Evolutionary conservation across 1,139 yeast species (phyloP).

Genomic region (Magnusiomyces suaveolens): DNA sequence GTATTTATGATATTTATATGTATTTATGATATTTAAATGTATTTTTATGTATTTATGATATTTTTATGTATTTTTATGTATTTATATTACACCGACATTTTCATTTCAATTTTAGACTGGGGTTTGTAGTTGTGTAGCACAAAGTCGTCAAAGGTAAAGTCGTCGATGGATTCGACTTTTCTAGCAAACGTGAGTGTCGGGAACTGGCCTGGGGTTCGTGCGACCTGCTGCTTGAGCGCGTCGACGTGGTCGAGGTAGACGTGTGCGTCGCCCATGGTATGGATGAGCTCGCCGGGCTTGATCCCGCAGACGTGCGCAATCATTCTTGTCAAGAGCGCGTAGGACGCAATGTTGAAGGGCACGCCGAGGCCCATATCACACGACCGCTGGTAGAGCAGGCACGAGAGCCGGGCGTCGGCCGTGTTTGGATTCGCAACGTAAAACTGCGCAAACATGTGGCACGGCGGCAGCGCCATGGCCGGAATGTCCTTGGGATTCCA

Average conservation of each 20-base stretch:
- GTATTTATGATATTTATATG: not conserved
- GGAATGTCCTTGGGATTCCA: conserved; percentile 97
- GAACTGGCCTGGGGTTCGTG: conserved; percentile 64
- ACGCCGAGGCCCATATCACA: conserved; percentile 99
- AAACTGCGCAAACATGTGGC: conserved; percentile 93
- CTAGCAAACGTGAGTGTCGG: conserved; percentile 69
- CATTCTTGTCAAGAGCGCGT: conserved; percentile 86
- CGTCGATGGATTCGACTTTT: conserved; percentile 66
- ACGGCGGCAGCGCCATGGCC: conserved; percentile 95
- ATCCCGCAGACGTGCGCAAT: conserved; percentile 88
- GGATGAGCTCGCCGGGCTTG: conserved; percentile 92
- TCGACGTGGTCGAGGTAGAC: conserved; percentile 88
- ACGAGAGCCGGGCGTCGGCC: conserved; percentile 46
- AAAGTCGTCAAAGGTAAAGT: conserved; percentile 80
- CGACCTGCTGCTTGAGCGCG: conserved; percentile 70
- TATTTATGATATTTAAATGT: no score
- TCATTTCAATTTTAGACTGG: conserved; percentile 77
- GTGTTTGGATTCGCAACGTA: conserved; percentile 70
- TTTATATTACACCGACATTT: conserved; percentile 44
- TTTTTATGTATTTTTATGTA: no score
- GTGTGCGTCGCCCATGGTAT: conserved; percentile 95
- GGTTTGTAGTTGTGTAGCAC: conserved; percentile 72
- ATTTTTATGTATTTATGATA: no score
- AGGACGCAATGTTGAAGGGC: conserved; percentile 95
- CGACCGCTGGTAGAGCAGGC: conserved; percentile 90